phyloP scores from a whole-genome alignment of 2,329 filamentous ascomycete species.

The Penicillium sp. region DNA sequence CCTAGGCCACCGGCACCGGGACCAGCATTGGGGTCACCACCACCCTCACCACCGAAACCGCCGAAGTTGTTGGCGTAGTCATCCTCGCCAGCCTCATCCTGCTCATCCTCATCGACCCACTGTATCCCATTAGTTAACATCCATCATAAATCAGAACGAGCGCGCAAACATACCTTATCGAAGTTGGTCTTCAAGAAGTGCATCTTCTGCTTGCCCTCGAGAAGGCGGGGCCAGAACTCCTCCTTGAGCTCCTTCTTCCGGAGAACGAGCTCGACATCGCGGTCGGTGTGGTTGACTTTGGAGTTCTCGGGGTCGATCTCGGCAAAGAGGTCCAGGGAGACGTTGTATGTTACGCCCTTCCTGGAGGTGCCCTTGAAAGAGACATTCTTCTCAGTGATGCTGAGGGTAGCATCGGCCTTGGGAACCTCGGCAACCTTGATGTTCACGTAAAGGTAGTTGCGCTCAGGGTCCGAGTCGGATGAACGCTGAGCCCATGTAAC shows the following conservation, averaged over 20 bases:
- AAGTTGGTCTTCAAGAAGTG: conserved; percentile 99
- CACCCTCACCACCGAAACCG: conserved; percentile 41
- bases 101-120: conserved; percentile 98
- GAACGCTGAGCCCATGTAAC: conserved; percentile 99
- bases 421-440: conserved; percentile 85
- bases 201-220: conserved; percentile 85
- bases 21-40: conserved; percentile 14
- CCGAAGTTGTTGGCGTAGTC: conserved; percentile 60
- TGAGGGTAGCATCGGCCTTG: conserved; percentile 72
- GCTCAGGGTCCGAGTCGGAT: conserved; percentile 71
- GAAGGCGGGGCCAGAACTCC: conserved; percentile 91
- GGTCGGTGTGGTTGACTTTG: conserved; percentile 84
- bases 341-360: conserved; percentile 82
- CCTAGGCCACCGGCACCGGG: conserved; percentile 60
- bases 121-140: conserved; percentile 33
- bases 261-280: conserved; percentile 86
- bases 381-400: conserved; percentile 74
- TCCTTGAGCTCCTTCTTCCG: conserved; percentile 95
- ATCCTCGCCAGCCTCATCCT: conserved; percentile 83
- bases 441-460: conserved; percentile 94
- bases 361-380: conserved; percentile 81
- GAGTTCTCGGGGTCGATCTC: conserved; percentile 85
- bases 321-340: conserved; percentile 82
- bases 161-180: conserved; percentile 68
- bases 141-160: neutral